Conservation (phyloP, 2,329 filamentous ascomycete genomes). For the Cladobotryum protrusum region DNA sequence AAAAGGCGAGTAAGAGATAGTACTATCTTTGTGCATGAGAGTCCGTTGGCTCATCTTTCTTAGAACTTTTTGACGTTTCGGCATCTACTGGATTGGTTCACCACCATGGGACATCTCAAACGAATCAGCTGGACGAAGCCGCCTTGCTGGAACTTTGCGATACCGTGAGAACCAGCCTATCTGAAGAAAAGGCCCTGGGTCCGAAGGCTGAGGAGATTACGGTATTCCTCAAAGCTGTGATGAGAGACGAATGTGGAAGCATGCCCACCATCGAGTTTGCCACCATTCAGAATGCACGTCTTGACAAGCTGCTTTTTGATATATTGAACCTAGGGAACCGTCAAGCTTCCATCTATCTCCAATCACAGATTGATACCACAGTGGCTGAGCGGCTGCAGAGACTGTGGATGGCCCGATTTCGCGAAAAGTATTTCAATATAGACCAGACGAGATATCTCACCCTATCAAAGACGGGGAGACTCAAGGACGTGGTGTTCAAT, state of each 20-base stretch:
- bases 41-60: neutral
- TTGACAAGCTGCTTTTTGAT: slow-evolving; percentile 42
- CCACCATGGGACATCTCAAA: neutral
- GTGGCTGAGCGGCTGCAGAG: slow-evolving; percentile 35
- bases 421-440: slow-evolving; percentile 38
- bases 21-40: neutral
- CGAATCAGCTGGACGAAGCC: slow-evolving; percentile 4
- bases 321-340: slow-evolving; percentile 27
- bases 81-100: neutral
- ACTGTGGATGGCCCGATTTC: slow-evolving; percentile 40
- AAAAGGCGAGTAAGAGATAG: neutral
- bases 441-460: slow-evolving; percentile 36
- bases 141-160: slow-evolving; percentile 37
- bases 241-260: slow-evolving; percentile 32
- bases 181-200: slow-evolving; percentile 25
- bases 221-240: slow-evolving; percentile 32
- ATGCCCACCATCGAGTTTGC: slow-evolving; percentile 31
- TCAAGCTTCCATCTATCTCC: slow-evolving; percentile 20
- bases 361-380: slow-evolving; percentile 28
- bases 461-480: slow-evolving; percentile 31
- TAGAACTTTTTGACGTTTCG: slow-evolving; percentile 4
- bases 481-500: slow-evolving; percentile 37
- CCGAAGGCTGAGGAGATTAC: slow-evolving; percentile 30
- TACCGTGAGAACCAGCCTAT: slow-evolving; percentile 31
- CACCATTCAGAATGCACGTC: slow-evolving; percentile 31